Evolutionary conservation across 2,329 filamentous ascomycete species (phyloP).

Genomic region (Rutstroemia sp.): DNA sequence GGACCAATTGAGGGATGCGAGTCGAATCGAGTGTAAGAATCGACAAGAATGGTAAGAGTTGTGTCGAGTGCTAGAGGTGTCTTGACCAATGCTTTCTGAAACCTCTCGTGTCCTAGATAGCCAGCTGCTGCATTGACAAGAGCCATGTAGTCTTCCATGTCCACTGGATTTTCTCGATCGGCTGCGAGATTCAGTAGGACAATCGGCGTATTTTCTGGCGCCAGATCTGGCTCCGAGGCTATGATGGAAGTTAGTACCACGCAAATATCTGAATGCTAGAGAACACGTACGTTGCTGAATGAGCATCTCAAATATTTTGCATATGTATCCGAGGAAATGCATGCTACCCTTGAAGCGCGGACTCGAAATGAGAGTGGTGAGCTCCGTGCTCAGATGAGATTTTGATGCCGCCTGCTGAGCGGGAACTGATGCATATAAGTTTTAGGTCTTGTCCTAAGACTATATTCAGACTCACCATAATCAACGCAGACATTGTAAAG

Average conservation of each 20-base stretch:
- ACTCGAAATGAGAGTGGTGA: slow-evolving; percentile 43
- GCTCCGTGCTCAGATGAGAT: slow-evolving; percentile 40
- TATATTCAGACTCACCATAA: slow-evolving; percentile 42
- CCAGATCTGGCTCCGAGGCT: slow-evolving; percentile 27
- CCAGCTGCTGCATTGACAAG: slow-evolving; percentile 45
- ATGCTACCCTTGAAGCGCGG: slow-evolving; percentile 36
- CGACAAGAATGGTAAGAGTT: slow-evolving; percentile 42
- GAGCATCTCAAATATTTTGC: slow-evolving; percentile 49
- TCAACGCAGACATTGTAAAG: slow-evolving; percentile 57
- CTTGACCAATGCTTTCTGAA: slow-evolving; percentile 42
- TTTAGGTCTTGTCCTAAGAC: slow-evolving; percentile 13
- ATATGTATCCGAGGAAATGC: slow-evolving; percentile 43
- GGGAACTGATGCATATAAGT: slow-evolving; percentile 32
- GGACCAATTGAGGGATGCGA: slow-evolving; percentile 22
- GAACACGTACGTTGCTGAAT: slow-evolving; percentile 38
- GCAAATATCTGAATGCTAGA: background rate
- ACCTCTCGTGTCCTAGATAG: slow-evolving; percentile 46
- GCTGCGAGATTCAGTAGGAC: slow-evolving; percentile 44
- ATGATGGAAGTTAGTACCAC: background rate
- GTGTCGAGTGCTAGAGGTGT: slow-evolving; percentile 28
- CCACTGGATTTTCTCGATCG: slow-evolving; percentile 33
- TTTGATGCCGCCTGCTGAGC: slow-evolving; percentile 50
- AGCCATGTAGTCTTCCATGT: slow-evolving; percentile 47
- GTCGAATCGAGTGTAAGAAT: slow-evolving; percentile 39
- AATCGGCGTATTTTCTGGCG: slow-evolving; percentile 39